Evolutionary conservation across 495 filamentous ascomycete species (phyloP), one percentile per base, ranked within the genome.

Genomic region (Apodospora peruviana): DNA sequence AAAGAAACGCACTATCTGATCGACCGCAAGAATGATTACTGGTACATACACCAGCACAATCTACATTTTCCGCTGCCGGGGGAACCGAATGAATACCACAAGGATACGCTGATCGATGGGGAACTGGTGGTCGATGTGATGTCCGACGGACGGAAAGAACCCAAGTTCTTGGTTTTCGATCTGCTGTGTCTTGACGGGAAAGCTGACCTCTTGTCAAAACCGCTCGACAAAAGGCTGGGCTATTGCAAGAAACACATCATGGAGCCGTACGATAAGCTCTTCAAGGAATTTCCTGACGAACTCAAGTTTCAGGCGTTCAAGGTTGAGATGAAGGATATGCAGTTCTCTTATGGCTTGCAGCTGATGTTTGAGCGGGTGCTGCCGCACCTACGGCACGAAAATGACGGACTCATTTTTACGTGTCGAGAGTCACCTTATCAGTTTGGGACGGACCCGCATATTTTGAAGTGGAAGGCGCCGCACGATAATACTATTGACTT

Each of bases 21-120:
- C 68, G 93, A 98, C 66, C 89, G 93, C 53, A 91, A 87, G 71
- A 97, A 98, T 67, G 89, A 96, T 56, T 98, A 91, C 73, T 95
- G 90, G 74, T 88, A 69, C 48, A 61, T 76, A 43, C 49, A 64
- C 23, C 79, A 89, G n/a, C 78, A 77, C 7, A 71, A 73, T 32
- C 71, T 96, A 38, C 89, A 95, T 65, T 93, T 97, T 62, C 93
- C 93, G 0, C 77, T 81, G 2, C 69, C 74, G 21, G 74, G 83
- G 43, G 74, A 83, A 2, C 77, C 75, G 40, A 66, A 73, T 40
- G 70, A 65, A 12, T 95, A 87, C 66, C 90, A 96, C 67, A 77
- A 68, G 3, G 82, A 81, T 36, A 98, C 93, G 0, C 67, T 98
- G 17, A 79, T 96, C 32, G 93, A 98, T 56, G 93, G 93, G 45